Conservation (phyloP, 2,329 filamentous ascomycete species). For the Akanthomyces uredinophilus region DNA sequence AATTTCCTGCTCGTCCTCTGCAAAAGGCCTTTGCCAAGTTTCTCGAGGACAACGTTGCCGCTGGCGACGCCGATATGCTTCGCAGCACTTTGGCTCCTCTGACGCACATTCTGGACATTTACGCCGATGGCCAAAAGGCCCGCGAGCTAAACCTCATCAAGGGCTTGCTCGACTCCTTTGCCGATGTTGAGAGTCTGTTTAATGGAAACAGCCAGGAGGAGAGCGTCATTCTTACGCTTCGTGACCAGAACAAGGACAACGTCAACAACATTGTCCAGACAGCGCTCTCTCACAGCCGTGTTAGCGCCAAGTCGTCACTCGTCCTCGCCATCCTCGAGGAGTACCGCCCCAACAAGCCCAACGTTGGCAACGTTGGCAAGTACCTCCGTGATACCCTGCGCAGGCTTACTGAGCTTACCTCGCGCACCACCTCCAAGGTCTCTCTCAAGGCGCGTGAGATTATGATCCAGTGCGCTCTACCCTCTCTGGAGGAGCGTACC, state of each 20-base stretch:
- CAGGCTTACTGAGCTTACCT: constrained; percentile 80
- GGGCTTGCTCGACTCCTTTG: constrained; percentile 74
- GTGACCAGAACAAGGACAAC: constrained; percentile 95
- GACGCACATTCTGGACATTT: constrained; percentile 70
- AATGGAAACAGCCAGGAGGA: constrained; percentile 85
- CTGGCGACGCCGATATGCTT: constrained; percentile 67
- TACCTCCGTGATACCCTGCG: constrained; percentile 78
- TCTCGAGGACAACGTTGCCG: constrained; percentile 75
- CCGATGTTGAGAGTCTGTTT: constrained; percentile 79
- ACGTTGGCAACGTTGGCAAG: constrained; percentile 81
- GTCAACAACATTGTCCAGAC: constrained; percentile 78
- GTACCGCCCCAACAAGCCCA: constrained; percentile 91
- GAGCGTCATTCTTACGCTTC: constrained; percentile 85
- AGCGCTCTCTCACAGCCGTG: constrained; percentile 88
- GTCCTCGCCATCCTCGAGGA: constrained; percentile 86
- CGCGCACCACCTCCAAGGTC: constrained; percentile 82
- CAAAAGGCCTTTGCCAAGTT: constrained; percentile 82
- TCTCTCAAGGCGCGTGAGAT: constrained; percentile 95
- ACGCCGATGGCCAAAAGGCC: constrained; percentile 81
- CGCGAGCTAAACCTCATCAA: constrained; percentile 84
- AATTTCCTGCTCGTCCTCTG: constrained; percentile 89
- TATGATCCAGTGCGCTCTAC: constrained; percentile 93
- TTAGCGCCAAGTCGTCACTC: constrained; percentile 90
- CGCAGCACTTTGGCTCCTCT: constrained; percentile 70
- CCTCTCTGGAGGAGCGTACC: constrained; percentile 90